Evolutionary conservation across 331 rosid genomes (phyloP).

Genomic region (Telfairia occidentalis): DNA sequence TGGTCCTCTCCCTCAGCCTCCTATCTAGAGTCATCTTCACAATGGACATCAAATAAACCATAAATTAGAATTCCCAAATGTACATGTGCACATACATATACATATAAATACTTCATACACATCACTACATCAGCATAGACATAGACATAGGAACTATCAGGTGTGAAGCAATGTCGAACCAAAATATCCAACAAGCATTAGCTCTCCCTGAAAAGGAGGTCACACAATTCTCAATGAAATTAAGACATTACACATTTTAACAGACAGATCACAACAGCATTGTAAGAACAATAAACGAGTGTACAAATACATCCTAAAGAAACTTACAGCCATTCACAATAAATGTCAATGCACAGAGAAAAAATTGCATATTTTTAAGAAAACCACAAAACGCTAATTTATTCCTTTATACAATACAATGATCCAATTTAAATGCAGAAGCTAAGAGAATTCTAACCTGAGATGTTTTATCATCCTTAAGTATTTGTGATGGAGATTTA

Average conservation of each 20-base stretch:
- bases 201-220: too few species aligned
- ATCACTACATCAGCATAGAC: too few species aligned
- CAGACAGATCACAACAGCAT: not conserved
- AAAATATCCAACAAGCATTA: too few species aligned
- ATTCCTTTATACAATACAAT: not conserved
- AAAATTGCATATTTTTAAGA: not conserved
- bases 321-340: not conserved
- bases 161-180: too few species aligned
- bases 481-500: slow-evolving; percentile 35
- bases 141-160: too few species aligned
- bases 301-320: not conserved
- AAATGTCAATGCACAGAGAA: not conserved
- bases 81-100: not conserved
- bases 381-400: not conserved
- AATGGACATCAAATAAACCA: slow-evolving; percentile 4
- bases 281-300: not conserved
- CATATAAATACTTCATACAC: not conserved
- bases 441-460: slow-evolving; percentile 35
- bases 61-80: not conserved
- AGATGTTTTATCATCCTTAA: slow-evolving; percentile 42
- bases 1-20: slow-evolving; percentile 19
- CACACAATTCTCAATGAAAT: not conserved
- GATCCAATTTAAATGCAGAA: not conserved
- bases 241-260: not conserved
- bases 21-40: slow-evolving; percentile 28